Evolutionary conservation across 148 eudicot genomes (phyloP).

Genomic region (Pharnaceum exiguum): DNA sequence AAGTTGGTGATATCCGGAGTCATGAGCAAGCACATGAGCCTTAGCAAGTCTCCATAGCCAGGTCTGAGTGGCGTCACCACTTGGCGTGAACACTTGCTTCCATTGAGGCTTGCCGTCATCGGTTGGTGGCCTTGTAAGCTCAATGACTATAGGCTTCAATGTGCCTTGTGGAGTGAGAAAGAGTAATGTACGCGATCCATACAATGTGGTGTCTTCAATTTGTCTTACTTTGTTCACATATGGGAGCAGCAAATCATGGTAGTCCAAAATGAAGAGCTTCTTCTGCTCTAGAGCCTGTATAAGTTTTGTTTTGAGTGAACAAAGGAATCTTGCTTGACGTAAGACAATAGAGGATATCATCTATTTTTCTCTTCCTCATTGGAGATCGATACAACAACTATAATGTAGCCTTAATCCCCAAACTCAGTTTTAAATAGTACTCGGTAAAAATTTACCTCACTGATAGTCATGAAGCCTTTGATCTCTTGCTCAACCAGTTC

Average conservation of each 20-base stretch:
- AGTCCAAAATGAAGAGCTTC: constrained; percentile 69
- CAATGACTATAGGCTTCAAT: constrained; percentile 63
- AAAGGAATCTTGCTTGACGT: too few relatives aligned
- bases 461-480: constrained; percentile 37
- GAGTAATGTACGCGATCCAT: constrained; percentile 75
- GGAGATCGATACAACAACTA: too few relatives aligned
- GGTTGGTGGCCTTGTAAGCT: constrained; percentile 62
- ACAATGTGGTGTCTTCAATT: constrained; percentile 49
- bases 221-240: constrained; percentile 62
- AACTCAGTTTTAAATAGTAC: too few relatives aligned
- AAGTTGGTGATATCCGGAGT: constrained; percentile 76
- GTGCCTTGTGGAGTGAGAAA: constrained; percentile 38
- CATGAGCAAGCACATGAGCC: constrained; percentile 83
- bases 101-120: constrained; percentile 55
- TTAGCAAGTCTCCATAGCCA: constrained; percentile 97
- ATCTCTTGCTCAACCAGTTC: constrained; percentile 46
- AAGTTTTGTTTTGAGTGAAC: too few relatives aligned
- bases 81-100: constrained; percentile 53
- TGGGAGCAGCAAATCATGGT: constrained; percentile 78
- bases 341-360: too few relatives aligned
- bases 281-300: constrained; percentile 55
- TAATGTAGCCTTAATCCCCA: too few relatives aligned
- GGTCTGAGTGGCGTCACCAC: constrained; percentile 40
- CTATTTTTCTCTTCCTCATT: too few relatives aligned
- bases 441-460: constrained; percentile 42